Conservation (phyloP, 1,284 basidiomycete species). For the Cryptococcus sp. region DNA sequence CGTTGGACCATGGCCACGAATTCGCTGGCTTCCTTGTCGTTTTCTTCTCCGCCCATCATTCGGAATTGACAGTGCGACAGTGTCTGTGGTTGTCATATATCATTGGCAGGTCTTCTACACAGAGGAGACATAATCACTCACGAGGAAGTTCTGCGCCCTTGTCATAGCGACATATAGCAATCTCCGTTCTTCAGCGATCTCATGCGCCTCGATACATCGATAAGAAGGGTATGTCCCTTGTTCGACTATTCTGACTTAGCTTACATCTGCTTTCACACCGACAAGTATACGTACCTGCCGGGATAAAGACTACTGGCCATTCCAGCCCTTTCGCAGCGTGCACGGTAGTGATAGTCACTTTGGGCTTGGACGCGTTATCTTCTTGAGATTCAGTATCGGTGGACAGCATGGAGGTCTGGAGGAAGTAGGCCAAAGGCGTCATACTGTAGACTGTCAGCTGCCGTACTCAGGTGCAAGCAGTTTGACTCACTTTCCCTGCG, state of each 20-base stretch:
- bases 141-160: slow-evolving; percentile 72
- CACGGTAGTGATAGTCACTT: slow-evolving; percentile 83
- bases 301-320: slow-evolving; percentile 68
- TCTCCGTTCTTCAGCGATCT: slow-evolving; percentile 79
- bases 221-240: slow-evolving; percentile 76
- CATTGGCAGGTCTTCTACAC: neutral
- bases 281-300: slow-evolving; percentile 35
- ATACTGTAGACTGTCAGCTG: slow-evolving; percentile 50
- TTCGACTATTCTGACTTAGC: slow-evolving; percentile 60
- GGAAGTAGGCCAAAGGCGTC: slow-evolving; percentile 73
- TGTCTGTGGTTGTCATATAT: slow-evolving; percentile 26
- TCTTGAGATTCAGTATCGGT: slow-evolving; percentile 71
- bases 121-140: slow-evolving; percentile 17
- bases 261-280: neutral
- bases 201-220: slow-evolving; percentile 62
- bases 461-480: neutral
- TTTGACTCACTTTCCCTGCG: slow-evolving; percentile 18
- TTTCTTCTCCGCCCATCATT: slow-evolving; percentile 49
- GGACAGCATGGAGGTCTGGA: slow-evolving; percentile 81
- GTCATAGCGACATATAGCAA: slow-evolving; percentile 90
- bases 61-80: slow-evolving; percentile 42
- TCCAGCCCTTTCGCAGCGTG: slow-evolving; percentile 91
- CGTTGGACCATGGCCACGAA: slow-evolving; percentile 31
- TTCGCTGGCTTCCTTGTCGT: slow-evolving; percentile 44
- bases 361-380: slow-evolving; percentile 65